Evolutionary conservation across 768 basidiomycete genomes (phyloP).

Genomic region (Cytidiella melzeri): DNA sequence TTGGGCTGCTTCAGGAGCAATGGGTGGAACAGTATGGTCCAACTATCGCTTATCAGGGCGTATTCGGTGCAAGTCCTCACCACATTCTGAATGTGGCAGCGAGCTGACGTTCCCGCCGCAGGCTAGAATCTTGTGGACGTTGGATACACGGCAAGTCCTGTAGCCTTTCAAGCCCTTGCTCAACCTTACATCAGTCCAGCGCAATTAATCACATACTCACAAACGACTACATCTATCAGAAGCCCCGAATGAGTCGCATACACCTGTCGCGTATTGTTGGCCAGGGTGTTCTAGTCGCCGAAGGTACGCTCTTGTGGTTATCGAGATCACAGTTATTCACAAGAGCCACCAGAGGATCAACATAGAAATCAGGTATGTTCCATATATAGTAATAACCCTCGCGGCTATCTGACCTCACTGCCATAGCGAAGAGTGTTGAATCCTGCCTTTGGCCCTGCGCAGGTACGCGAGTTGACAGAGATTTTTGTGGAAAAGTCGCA

Average conservation of each 20-base stretch:
- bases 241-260: slow-evolving; percentile 37
- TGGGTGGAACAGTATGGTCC: slow-evolving; percentile 46
- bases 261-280: slow-evolving; percentile 38
- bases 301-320: slow-evolving; percentile 18
- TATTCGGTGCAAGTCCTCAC: slow-evolving; percentile 36
- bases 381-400: not conserved
- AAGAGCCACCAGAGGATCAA: slow-evolving; percentile 18
- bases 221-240: slow-evolving; percentile 50
- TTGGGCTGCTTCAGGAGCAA: slow-evolving; percentile 31
- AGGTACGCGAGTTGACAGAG: slow-evolving; percentile 50
- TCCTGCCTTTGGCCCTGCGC: slow-evolving; percentile 57
- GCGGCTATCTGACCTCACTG: not conserved
- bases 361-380: slow-evolving; percentile 33
- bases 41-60: slow-evolving; percentile 37
- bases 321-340: not conserved
- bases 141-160: slow-evolving; percentile 4
- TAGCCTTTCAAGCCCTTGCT: not conserved
- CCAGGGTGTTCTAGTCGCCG: slow-evolving; percentile 40
- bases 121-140: not conserved
- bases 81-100: not conserved
- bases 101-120: not conserved
- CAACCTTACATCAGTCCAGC: slow-evolving; percentile 13
- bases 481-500: slow-evolving; percentile 53
- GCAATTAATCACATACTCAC: slow-evolving; percentile 61
- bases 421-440: slow-evolving; percentile 37